phyloP scores from a whole-genome alignment of 805 yeast genomes.

The Ogataea ramenticola region DNA sequence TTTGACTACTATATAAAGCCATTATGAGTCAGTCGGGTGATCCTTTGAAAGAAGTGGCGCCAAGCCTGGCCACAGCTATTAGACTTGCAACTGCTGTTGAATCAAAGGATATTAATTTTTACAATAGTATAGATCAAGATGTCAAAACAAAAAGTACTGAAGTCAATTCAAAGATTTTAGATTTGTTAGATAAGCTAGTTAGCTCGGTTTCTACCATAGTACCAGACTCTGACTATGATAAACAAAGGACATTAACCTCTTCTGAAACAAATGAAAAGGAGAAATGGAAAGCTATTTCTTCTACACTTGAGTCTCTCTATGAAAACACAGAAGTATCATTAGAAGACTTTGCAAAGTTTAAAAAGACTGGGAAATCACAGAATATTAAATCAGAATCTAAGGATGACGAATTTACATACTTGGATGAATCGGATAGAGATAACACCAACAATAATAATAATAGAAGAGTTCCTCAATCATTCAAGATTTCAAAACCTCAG shows the following conservation, averaged over 20 bases:
- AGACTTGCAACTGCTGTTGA: constrained; percentile 65
- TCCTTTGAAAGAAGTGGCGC: constrained; percentile 21
- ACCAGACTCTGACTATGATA: constrained; percentile 20
- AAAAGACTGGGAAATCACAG: constrained; percentile 1
- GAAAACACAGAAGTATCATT: constrained; percentile 71
- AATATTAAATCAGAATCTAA: background rate
- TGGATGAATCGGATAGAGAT: constrained; percentile 44
- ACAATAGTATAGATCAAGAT: constrained; percentile 51
- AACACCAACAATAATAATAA: constrained; percentile 4
- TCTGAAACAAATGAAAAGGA: constrained; percentile 31
- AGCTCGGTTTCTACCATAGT: constrained; percentile 13
- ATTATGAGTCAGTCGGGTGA: background rate
- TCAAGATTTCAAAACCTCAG: constrained; percentile 56
- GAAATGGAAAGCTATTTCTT: constrained; percentile 57
- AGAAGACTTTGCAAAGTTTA: constrained; percentile 34
- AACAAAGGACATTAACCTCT: constrained; percentile 16
- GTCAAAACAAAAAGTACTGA: constrained; percentile 32
- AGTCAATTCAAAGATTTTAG: constrained; percentile 35
- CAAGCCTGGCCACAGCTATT: constrained; percentile 47
- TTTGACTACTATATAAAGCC: too few relatives aligned
- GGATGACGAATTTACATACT: constrained; percentile 32
- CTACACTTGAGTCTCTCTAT: constrained; percentile 58
- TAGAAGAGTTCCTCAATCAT: constrained; percentile 5
- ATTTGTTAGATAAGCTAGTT: constrained; percentile 39
- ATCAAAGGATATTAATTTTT: constrained; percentile 75